These are phyloP conservation scores for Annulohypoxylon moriforme DNA, from an alignment of 495 filamentous ascomycete genomes.

Conservation along the genomic window DNA sequence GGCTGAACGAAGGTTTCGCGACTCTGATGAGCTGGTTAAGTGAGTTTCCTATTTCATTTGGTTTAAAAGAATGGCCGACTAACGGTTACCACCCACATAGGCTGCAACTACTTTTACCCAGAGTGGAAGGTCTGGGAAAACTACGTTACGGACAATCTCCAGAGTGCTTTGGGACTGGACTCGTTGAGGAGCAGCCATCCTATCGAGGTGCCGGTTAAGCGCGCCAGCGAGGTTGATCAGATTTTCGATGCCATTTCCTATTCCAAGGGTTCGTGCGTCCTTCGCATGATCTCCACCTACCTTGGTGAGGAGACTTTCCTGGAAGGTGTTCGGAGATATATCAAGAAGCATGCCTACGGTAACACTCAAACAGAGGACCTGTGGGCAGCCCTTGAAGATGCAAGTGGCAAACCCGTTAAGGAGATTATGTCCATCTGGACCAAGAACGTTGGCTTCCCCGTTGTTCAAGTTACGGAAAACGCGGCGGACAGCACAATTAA, in stretches of 20 bases:
- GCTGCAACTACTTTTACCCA: constrained; percentile 88
- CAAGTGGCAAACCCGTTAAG: constrained; percentile 89
- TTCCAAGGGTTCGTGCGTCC: constrained; percentile 93
- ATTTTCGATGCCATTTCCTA: constrained; percentile 99
- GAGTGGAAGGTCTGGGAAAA: constrained; percentile 99
- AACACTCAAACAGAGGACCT: constrained; percentile 88
- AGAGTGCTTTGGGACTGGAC: constrained; percentile 87
- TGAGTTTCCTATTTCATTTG: constrained; percentile 31
- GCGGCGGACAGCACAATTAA: constrained; percentile 67
- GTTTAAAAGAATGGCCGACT: constrained; percentile 18
- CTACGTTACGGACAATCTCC: constrained; percentile 91
- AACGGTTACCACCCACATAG: constrained; percentile 59
- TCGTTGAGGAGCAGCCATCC: constrained; percentile 95
- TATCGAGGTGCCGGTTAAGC: constrained; percentile 96
- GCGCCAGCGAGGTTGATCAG: constrained; percentile 95
- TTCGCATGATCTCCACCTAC: constrained; percentile 97
- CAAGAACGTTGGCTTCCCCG: constrained; percentile 80
- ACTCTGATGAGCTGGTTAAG: constrained; percentile 75
- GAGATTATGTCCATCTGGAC: constrained; percentile 84
- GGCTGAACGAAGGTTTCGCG: constrained; percentile 98
- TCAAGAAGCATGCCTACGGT: constrained; percentile 93
- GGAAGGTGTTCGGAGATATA: constrained; percentile 89
- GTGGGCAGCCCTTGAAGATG: constrained; percentile 89
- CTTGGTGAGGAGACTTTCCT: constrained; percentile 93
- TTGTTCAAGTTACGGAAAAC: constrained; percentile 74